phyloP scores from a whole-genome alignment of 2,329 filamentous ascomycete species.

The Ophiocordyceps camponoti-leonardi region DNA sequence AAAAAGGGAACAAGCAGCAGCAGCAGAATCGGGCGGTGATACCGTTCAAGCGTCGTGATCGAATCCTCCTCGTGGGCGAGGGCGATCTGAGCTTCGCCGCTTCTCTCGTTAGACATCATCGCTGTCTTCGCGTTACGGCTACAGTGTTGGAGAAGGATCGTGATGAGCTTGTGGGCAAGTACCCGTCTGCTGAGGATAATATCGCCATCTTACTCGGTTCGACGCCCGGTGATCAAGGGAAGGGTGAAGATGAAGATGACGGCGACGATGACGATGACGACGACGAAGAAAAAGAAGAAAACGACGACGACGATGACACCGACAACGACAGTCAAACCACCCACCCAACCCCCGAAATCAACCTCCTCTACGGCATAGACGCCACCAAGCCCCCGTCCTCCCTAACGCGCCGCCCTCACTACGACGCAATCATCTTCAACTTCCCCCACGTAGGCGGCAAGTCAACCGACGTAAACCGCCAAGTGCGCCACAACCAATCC shows the following conservation, averaged over 20 bases:
- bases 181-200: constrained; percentile 50
- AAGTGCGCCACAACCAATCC: constrained; percentile 82
- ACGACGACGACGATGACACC: constrained; percentile 3
- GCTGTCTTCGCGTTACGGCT: constrained; percentile 48
- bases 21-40: too few species aligned
- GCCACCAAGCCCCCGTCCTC: constrained; percentile 40
- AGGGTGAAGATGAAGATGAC: neutral
- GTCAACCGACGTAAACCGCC: constrained; percentile 81
- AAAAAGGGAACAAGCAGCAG: too few species aligned
- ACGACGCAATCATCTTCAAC: constrained; percentile 81
- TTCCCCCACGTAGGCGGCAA: constrained; percentile 93
- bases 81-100: constrained; percentile 66
- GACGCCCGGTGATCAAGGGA: constrained; percentile 13
- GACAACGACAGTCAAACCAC: constrained; percentile 6
- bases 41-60: constrained; percentile 48
- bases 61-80: constrained; percentile 63
- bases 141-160: constrained; percentile 47
- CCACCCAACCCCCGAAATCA: constrained; percentile 8
- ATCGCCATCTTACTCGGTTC: constrained; percentile 27
- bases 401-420: constrained; percentile 26
- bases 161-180: constrained; percentile 49
- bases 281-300: constrained; percentile 1
- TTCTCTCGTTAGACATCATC: constrained; percentile 47
- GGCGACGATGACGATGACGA: constrained; percentile 1
- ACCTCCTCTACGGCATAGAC: constrained; percentile 35